Evolutionary conservation across 345 rosid species (phyloP).

Genomic region (Populus pruinosa): DNA sequence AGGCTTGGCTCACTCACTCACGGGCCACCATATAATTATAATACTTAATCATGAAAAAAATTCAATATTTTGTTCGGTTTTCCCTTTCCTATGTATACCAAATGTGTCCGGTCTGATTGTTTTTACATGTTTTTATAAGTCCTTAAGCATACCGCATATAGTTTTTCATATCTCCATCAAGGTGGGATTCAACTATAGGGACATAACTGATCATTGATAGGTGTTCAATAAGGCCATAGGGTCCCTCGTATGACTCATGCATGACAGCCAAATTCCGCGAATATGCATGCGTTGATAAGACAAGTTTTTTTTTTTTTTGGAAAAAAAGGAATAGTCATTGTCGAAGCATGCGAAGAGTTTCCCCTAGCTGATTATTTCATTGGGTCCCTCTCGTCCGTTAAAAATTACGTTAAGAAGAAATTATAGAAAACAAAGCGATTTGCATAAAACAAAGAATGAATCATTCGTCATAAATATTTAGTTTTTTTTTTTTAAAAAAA

Average conservation of each 20-base stretch:
- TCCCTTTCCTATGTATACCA: neutral
- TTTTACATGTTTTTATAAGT: neutral
- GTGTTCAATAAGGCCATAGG: neutral
- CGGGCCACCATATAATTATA: conserved; percentile 28
- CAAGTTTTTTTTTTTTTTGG: conserved; percentile 3
- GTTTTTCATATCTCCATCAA: neutral
- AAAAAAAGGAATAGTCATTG: too few species aligned
- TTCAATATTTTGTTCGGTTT: conserved; percentile 16
- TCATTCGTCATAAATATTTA: too few species aligned
- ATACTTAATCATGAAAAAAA: conserved; percentile 23
- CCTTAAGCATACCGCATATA: neutral
- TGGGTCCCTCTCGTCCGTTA: too few species aligned
- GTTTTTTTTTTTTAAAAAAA: too few species aligned
- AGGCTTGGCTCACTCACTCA: conserved; percentile 37
- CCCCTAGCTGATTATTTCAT: too few species aligned
- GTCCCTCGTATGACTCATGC: conserved; percentile 22
- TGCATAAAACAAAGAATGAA: too few species aligned
- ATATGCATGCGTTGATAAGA: conserved; percentile 30
- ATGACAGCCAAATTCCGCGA: conserved; percentile 26
- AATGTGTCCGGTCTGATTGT: neutral
- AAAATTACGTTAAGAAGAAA: too few species aligned
- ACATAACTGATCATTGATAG: neutral
- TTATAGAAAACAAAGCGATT: too few species aligned
- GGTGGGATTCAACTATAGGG: neutral
- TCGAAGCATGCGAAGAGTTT: too few species aligned